Conservation (phyloP, 2,329 filamentous ascomycete genomes). For the Fusarium nurragi region DNA sequence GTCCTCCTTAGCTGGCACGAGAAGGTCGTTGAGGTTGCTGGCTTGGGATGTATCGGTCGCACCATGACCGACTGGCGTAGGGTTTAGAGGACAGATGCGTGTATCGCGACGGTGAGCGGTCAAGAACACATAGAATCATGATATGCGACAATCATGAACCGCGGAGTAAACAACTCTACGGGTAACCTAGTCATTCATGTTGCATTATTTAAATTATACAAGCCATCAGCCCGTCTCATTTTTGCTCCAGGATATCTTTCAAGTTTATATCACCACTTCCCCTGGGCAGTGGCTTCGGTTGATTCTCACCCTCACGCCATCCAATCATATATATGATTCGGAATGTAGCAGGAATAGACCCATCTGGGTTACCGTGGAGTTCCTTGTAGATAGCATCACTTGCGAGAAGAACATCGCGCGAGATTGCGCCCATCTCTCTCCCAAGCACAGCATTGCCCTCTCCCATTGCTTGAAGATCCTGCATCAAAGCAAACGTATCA, state of each 20-base stretch:
- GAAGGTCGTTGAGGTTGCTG: constrained; percentile 94
- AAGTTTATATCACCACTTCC: constrained; percentile 89
- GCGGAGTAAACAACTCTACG: neutral
- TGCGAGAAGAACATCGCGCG: constrained; percentile 85
- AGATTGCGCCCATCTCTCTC: constrained; percentile 81
- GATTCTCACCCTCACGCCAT: constrained; percentile 86
- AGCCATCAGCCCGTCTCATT: constrained; percentile 43
- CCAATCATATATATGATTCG: constrained; percentile 98
- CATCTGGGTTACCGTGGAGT: constrained; percentile 84
- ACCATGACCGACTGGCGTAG: constrained; percentile 97
- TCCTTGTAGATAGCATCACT: constrained; percentile 88
- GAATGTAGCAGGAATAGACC: constrained; percentile 86
- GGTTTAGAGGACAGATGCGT: constrained; percentile 51
- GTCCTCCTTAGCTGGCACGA: constrained; percentile 98
- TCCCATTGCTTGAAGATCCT: constrained; percentile 94
- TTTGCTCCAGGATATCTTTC: constrained; percentile 76
- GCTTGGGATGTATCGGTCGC: constrained; percentile 88
- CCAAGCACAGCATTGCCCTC: constrained; percentile 89
- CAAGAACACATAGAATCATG: constrained; percentile 36
- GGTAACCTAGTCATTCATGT: constrained; percentile 6
- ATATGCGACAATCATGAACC: constrained; percentile 17
- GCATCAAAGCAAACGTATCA: constrained; percentile 88
- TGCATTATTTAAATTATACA: constrained; percentile 24
- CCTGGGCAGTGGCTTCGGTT: constrained; percentile 80
- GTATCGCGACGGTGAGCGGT: constrained; percentile 18